Conservation (phyloP, 768 basidiomycete genomes). For the Phlebiopsis gigantea region DNA sequence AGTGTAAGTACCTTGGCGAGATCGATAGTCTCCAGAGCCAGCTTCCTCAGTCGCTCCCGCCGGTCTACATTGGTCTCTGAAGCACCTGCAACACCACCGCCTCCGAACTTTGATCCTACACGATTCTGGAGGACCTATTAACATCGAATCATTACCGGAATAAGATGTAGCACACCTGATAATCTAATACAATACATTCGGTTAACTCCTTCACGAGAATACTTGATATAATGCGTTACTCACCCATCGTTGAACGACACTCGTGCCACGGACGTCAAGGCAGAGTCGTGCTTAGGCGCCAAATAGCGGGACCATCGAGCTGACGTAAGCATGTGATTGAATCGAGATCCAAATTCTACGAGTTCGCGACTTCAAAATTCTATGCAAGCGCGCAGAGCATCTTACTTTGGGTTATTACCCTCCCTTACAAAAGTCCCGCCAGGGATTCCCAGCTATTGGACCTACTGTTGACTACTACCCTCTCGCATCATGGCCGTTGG, state of each 20-base stretch:
- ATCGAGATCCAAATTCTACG: constrained; percentile 6
- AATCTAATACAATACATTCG: constrained; percentile 39
- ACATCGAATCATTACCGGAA: not conserved
- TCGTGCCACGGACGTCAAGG: not conserved
- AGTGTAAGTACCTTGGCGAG: constrained; percentile 74
- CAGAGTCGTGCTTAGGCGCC: not conserved
- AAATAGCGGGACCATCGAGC: not conserved
- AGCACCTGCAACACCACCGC: constrained; percentile 92
- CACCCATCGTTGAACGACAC: constrained; percentile 19
- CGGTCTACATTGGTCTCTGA: constrained; percentile 95
- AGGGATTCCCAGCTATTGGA: not conserved
- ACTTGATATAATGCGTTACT: constrained; percentile 6
- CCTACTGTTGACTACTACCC: not conserved
- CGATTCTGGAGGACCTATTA: constrained; percentile 59
- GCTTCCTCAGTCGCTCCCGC: constrained; percentile 88
- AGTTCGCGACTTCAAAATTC: constrained; percentile 6
- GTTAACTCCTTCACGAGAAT: not conserved
- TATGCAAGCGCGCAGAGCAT: not conserved
- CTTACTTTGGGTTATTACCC: not conserved
- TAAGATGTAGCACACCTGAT: constrained; percentile 46
- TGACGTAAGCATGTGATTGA: constrained; percentile 4
- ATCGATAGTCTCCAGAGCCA: constrained; percentile 96
- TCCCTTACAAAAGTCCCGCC: not conserved
- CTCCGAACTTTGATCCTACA: constrained; percentile 93
- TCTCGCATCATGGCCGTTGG: constrained; percentile 36